Base-by-base conservation (phyloP, 805 yeast species). In the Metschnikowia colocasiae region DNA sequence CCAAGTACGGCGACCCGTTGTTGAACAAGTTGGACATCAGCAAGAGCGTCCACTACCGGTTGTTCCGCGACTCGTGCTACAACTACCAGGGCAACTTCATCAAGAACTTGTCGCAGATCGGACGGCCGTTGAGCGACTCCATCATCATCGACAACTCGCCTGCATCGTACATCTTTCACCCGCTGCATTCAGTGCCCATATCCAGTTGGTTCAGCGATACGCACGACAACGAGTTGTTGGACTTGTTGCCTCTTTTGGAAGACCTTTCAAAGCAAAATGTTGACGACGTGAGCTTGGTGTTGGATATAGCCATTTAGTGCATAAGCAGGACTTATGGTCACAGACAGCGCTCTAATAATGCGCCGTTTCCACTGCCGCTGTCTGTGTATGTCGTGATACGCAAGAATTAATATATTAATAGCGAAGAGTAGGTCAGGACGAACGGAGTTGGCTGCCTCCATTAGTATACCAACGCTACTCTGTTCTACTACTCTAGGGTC, bases 151-250 rank as follows among this genome's bases (percentile, higher is more conserved):
- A 94, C 71, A 94, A 94, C 67, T 91, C 98, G 2, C 98, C 99
- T 1, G 96, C 98, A 3, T 88, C 97, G n/a, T 94, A 94, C 67
- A 83, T 92, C 47, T 87, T 94, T 75, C 98, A 94, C 63, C 99
- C 99, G 18, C 95, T 89, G 65, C 97, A 94, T 70, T 95, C 98
- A 7, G 85, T 94, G 25, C 99, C 99, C 20, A 87, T 94, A 25
- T 87, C 96, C 55, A 84, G 94, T 64, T 94, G 99, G 99, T 94
- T 94, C 74, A 87, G 96, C 56, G 99, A 94, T 68, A 82, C 94
- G 25, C 99, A 94, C 65, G 99, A 94, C 66, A 91, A 91, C 64
- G 99, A 94, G 74, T 75, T 94, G 59, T 67, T 87, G 52, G 99
- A 94, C 67, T 80, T 94, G 67, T 71, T 94, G 46, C 99, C 98